A percentile compares a stretch with the other conserved stretches of the same genome.
phyloP scores from a whole-genome alignment of 75 land plant genomes.

The Picea sitchensis region DNA sequence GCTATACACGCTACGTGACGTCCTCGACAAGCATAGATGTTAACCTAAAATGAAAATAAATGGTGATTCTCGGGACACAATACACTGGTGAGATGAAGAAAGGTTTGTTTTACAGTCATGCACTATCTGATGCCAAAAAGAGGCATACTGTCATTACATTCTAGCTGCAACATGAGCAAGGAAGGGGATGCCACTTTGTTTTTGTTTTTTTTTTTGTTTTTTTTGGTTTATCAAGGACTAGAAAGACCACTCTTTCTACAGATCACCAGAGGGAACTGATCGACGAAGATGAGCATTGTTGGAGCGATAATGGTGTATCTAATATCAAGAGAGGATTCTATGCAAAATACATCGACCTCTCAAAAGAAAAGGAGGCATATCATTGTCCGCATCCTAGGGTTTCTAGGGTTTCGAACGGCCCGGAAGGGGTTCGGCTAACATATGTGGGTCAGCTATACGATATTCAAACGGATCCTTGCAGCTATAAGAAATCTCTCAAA shows the following conservation, averaged over 20 bases:
- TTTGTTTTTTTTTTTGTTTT: too few species aligned
- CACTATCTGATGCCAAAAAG: not conserved
- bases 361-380: conserved; percentile 8
- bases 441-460: too few species aligned
- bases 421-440: too few species aligned
- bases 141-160: not conserved
- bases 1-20: conserved; percentile 45
- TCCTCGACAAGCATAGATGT: conserved; percentile 51
- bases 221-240: too few species aligned
- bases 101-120: not conserved
- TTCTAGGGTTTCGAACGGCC: too few species aligned
- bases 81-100: conserved; percentile 10
- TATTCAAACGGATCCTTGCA: too few species aligned
- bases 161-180: too few species aligned
- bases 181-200: too few species aligned
- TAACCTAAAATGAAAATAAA: conserved; percentile 36
- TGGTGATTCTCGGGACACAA: conserved; percentile 39
- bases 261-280: conserved; percentile 19
- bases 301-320: conserved; percentile 28
- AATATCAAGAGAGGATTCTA: conserved; percentile 22
- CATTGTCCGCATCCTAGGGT: too few species aligned
- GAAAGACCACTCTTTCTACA: conserved; percentile 17
- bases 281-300: conserved; percentile 23
- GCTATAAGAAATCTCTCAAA: too few species aligned
- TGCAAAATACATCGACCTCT: conserved; percentile 20